Evolutionary conservation across 2,329 filamentous ascomycete genomes (phyloP).

Genomic region (Zymoseptoria brevis): DNA sequence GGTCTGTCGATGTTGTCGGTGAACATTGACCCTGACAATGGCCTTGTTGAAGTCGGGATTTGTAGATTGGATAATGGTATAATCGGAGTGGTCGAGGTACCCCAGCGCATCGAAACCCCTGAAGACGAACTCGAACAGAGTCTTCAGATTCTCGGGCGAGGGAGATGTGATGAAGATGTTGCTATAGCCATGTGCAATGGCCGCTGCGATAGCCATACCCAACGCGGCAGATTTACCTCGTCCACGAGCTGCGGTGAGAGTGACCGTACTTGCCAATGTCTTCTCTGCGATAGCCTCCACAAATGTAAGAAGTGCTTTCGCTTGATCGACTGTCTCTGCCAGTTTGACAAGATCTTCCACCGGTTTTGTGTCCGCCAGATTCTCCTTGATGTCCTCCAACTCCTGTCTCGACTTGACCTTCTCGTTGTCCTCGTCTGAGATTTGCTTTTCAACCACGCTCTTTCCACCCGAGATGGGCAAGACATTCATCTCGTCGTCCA

Average conservation of each 20-base stretch:
- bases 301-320: constrained; percentile 92
- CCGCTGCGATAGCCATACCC: constrained; percentile 87
- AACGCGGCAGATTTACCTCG: constrained; percentile 95
- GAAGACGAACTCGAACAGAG: constrained; percentile 95
- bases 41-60: constrained; percentile 99
- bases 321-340: constrained; percentile 87
- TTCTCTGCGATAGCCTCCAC: constrained; percentile 95
- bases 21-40: constrained; percentile 92
- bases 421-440: constrained; percentile 66
- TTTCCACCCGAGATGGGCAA: constrained; percentile 94
- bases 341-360: constrained; percentile 77
- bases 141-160: constrained; percentile 96
- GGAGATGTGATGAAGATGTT: constrained; percentile 99
- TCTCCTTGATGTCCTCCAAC: constrained; percentile 79
- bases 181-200: constrained; percentile 91
- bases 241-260: constrained; percentile 85
- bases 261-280: constrained; percentile 85
- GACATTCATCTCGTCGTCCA: constrained; percentile 96
- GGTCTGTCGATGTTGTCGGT: constrained; percentile 89
- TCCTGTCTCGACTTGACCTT: constrained; percentile 64
- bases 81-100: constrained; percentile 92
- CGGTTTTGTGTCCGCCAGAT: constrained; percentile 73
- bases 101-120: constrained; percentile 93
- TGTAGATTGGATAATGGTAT: constrained; percentile 95
- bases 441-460: constrained; percentile 73